A percentile compares a stretch with the other conserved stretches of the same genome.
Conservation (phyloP, 441 rosid genomes). For the Flueggea neowawraea region DNA sequence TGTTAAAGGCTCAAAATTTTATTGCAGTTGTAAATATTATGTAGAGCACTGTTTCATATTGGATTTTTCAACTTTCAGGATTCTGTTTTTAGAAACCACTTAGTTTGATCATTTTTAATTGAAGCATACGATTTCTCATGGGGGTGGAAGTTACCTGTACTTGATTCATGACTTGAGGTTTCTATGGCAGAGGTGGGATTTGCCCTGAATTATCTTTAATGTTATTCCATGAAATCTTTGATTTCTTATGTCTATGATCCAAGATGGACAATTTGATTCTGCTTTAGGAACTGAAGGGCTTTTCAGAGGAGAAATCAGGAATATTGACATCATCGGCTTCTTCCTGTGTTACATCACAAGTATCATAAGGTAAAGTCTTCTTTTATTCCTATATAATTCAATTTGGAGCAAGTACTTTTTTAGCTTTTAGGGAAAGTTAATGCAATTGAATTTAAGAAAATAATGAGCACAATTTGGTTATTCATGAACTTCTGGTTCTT, state of each 20-base stretch:
- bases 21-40: too few species aligned
- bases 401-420: too few species aligned
- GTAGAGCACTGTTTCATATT: too few species aligned
- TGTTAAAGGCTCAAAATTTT: too few species aligned
- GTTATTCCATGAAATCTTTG: constrained; percentile 18
- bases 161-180: constrained; percentile 33
- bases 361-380: constrained; percentile 15
- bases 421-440: too few species aligned
- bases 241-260: constrained; percentile 33
- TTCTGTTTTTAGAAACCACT: too few species aligned
- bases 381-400: too few species aligned
- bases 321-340: constrained; percentile 21
- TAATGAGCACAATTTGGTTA: too few species aligned
- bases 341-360: constrained; percentile 20
- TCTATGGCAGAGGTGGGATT: constrained; percentile 25
- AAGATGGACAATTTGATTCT: constrained; percentile 41
- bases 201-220: constrained; percentile 23
- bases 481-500: too few species aligned
- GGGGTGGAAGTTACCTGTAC: constrained; percentile 24
- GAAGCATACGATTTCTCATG: constrained; percentile 11
- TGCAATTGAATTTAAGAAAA: too few species aligned
- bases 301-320: constrained; percentile 21
- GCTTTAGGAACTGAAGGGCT: constrained; percentile 29
- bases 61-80: too few species aligned
- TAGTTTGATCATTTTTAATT: too few species aligned